Evolutionary conservation across 169 alveolate species (phyloP), one percentile per base, ranked within the genome.

Genomic region (Plasmodium sp.): DNA sequence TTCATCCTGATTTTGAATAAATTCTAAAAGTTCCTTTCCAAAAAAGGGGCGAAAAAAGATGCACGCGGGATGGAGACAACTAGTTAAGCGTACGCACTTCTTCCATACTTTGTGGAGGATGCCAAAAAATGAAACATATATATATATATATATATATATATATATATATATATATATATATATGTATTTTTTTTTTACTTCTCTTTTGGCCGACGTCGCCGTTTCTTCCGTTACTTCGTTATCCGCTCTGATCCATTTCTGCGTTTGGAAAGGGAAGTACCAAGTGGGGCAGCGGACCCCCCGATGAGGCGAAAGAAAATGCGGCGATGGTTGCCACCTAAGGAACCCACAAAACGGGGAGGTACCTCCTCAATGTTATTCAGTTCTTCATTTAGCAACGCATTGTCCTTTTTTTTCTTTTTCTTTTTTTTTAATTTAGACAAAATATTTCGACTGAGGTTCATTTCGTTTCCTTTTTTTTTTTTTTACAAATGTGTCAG

Each of bases 1-100:
- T 54, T 85, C 93, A 85, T 85, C 84, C 80, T 85, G 93, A 34
- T 85, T 74, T 75, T 85, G 93, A 75, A 85, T 85, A 74, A 85
- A 67, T 45, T 85, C 81, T 85, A 85, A 51, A 75, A 85, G 39
- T 85, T 85, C 93, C 93, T 85, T 75, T 85, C 48, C 39, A 85
- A 85, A 27, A 27, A 62, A 62, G 36, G 34, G 80, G 7, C 36
- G 31, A 39, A 85, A 82, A 82, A 82, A 34, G 33, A 74, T 74
- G 43, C 43, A 34, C 83, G 12, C 67, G 16, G 41, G 41, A 31
- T 18, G 18, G n/a, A 58, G 74, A 22, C 4, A 81, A 81, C 54
- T 5, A 18, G 27, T 16, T 51, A 81, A 81, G 10, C 67, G 6
- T 81, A 16, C 33, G 12, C 74, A 58, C 12, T 5, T 58, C 34